Percentiles rank a stretch among this genome's conserved stretches.
phyloP scores from a whole-genome alignment of 73 alveolate genomes.

The Stentor coeruleus region DNA sequence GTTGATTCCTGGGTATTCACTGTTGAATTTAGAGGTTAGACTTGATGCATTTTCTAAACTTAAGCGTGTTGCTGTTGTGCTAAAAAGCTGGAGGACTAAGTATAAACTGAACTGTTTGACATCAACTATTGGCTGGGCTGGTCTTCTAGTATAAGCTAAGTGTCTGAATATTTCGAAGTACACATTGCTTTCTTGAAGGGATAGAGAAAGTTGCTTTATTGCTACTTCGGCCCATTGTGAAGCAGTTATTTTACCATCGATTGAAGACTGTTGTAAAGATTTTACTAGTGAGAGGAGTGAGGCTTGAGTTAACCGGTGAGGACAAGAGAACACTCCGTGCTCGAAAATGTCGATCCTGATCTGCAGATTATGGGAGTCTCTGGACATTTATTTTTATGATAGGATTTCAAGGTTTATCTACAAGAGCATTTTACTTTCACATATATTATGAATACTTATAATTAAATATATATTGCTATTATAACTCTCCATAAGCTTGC shows the following conservation, averaged over 20 bases:
- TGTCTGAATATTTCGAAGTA: slow-evolving; percentile 55
- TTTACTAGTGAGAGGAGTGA: slow-evolving; percentile 66
- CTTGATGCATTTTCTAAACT: slow-evolving; percentile 14
- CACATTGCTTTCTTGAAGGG: slow-evolving; percentile 73
- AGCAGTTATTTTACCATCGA: slow-evolving; percentile 74
- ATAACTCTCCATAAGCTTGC: not conserved
- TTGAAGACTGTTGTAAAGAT: slow-evolving; percentile 61
- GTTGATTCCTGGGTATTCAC: slow-evolving; percentile 4
- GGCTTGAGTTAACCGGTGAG: slow-evolving; percentile 60
- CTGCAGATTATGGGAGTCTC: not conserved
- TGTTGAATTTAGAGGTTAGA: slow-evolving; percentile 36
- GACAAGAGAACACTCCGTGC: slow-evolving; percentile 75
- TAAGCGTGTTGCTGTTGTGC: slow-evolving; percentile 37
- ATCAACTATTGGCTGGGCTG: slow-evolving; percentile 45
- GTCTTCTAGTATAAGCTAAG: slow-evolving; percentile 60
- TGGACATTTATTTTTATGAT: slow-evolving; percentile 8
- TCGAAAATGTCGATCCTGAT: slow-evolving; percentile 84
- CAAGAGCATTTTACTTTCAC: too few species aligned
- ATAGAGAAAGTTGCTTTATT: slow-evolving; percentile 58
- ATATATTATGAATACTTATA: too few species aligned
- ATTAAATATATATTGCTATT: too few species aligned
- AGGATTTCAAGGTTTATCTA: too few species aligned
- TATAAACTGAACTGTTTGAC: slow-evolving; percentile 40
- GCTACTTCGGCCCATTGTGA: slow-evolving; percentile 83
- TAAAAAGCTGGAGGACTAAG: slow-evolving; percentile 47